These are phyloP conservation scores for Phytophthora lateralis DNA, from an alignment of 352 stramenopile species.

Conservation along the genomic window DNA sequence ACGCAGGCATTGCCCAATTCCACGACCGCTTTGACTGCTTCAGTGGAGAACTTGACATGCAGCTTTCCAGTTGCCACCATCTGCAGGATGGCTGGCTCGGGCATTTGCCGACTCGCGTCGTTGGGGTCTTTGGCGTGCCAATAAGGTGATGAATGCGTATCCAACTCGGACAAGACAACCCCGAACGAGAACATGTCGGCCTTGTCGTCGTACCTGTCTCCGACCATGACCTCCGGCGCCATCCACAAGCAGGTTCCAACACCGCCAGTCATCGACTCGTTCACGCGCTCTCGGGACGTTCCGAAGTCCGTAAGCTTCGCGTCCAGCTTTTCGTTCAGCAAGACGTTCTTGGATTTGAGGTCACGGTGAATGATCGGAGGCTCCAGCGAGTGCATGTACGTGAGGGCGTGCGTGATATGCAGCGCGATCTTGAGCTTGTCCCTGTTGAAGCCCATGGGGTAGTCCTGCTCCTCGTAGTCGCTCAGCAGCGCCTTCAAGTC, in stretches of 20 bases:
- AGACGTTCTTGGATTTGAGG: slow-evolving; percentile 59
- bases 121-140: slow-evolving; percentile 32
- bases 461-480: slow-evolving; percentile 25
- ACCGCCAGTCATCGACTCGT: slow-evolving; percentile 42
- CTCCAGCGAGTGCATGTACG: slow-evolving; percentile 49
- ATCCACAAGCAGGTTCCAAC: slow-evolving; percentile 48
- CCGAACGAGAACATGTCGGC: slow-evolving; percentile 56
- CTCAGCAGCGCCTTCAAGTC: slow-evolving; percentile 51
- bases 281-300: slow-evolving; percentile 31
- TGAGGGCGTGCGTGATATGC: slow-evolving; percentile 41
- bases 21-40: slow-evolving; percentile 19
- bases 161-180: slow-evolving; percentile 42
- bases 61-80: slow-evolving; percentile 51
- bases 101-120: slow-evolving; percentile 31
- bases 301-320: slow-evolving; percentile 59
- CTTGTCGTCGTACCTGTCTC: slow-evolving; percentile 44
- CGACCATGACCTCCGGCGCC: slow-evolving; percentile 49
- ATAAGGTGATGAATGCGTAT: slow-evolving; percentile 37
- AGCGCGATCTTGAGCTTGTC: slow-evolving; percentile 45
- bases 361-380: slow-evolving; percentile 51
- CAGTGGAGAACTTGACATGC: slow-evolving; percentile 43
- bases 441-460: slow-evolving; percentile 34
- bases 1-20: slow-evolving; percentile 46
- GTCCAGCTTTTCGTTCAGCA: slow-evolving; percentile 38
- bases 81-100: slow-evolving; percentile 49